phyloP scores from a whole-genome alignment of 176 grass and related monocot genomes.

The Tillandsia leiboldiana region DNA sequence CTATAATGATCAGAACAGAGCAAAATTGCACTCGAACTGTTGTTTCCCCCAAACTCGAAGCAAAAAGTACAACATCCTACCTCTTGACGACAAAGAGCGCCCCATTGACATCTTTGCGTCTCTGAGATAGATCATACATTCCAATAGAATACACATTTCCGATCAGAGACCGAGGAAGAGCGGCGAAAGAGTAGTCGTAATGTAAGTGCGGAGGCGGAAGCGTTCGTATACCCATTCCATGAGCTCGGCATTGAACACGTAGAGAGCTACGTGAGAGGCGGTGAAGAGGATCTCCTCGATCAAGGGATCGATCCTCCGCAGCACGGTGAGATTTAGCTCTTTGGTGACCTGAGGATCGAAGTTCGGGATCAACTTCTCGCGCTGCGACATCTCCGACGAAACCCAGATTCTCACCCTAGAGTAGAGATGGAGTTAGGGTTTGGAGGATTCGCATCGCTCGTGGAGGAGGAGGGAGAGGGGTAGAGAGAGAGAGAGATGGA shows the following conservation, averaged over 20 bases:
- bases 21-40: not conserved
- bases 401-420: not conserved
- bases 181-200: not conserved
- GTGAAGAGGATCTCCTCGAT: slow-evolving; percentile 95
- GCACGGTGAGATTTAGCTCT: slow-evolving; percentile 79
- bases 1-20: slow-evolving; percentile 16
- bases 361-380: slow-evolving; percentile 72
- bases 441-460: not conserved
- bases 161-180: not conserved
- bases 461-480: no score
- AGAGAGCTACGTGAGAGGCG: slow-evolving; percentile 77
- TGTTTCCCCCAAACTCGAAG: not conserved
- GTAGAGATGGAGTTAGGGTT: not conserved
- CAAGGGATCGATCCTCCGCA: slow-evolving; percentile 79
- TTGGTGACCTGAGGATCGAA: slow-evolving; percentile 72
- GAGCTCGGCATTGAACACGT: slow-evolving; percentile 92
- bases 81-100: slow-evolving; percentile 93
- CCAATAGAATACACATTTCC: slow-evolving; percentile 7
- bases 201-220: not conserved
- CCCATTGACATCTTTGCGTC: slow-evolving; percentile 87
- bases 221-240: slow-evolving; percentile 62
- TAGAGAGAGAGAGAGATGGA: not conserved
- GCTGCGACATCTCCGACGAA: slow-evolving; percentile 28
- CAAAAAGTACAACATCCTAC: slow-evolving; percentile 21
- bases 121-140: slow-evolving; percentile 31